Evolutionary conservation across 1,284 basidiomycete genomes (phyloP), one percentile per base, ranked within the genome.

Genomic region (Cutaneotrichosporon sp.): DNA sequence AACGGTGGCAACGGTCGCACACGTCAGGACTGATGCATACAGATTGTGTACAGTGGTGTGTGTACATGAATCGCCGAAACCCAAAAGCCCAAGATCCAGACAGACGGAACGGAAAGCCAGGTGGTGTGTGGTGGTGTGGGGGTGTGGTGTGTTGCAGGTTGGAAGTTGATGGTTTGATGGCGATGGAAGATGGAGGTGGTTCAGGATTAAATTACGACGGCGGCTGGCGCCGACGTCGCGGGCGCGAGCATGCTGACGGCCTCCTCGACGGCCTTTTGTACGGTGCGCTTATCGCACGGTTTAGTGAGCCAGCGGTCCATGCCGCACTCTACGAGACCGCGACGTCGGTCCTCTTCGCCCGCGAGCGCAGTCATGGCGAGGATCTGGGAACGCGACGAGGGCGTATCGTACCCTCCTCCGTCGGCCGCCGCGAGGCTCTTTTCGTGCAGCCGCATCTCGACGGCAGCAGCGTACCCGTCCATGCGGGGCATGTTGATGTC

Each of bases 401-500:
- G 49, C 4, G 45, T 44, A 2, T 45, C 21, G n/a, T 37, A 20
- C 7, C 34, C n/a, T 8, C 4, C 22, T 8, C 21, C 38, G 22
- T 39, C 15, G 37, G 37, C 26, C 4, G 20, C 22, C n/a, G 42
- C 41, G 33, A 44, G 51, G n/a, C 42, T 47, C 48, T 61, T 61
- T 49, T 74, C 72, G 21, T 66, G 54, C 30, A 56, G 53, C 13
- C 69, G 58, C 68, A 70, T 70, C 49, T 69, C 68, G 9, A 56
- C 41, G 14, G 66, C 65, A 1, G 73, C 68, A 17, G 64, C 59
- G 55, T 67, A 75, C 7, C 73, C 73, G 56, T 75, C 70, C 64
- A 71, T 70, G 15, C 61, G 61, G 7, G 73, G 73, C 73, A 75
- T 75, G 55, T 72, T 75, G 55, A 75, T 73, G 49, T 75, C 73